phyloP scores from a whole-genome alignment of 176 grass and related monocot species.

The Rhynchospora breviuscula region DNA sequence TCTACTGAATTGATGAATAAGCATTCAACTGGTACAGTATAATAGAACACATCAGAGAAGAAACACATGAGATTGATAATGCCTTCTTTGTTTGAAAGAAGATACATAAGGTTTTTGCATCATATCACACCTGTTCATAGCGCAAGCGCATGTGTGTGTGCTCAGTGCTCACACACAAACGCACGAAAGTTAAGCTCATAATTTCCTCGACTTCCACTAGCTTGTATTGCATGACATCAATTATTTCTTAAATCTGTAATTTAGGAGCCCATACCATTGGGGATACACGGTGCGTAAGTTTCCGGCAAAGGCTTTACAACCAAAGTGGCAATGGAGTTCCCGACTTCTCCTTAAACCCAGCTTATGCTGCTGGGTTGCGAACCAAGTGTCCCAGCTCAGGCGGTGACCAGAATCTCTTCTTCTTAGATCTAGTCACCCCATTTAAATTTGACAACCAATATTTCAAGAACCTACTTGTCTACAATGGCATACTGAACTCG shows the following conservation, averaged over 20 bases:
- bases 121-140: neutral
- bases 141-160: no score
- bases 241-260: slow-evolving; percentile 13
- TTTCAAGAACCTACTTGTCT: slow-evolving; percentile 60
- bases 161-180: no score
- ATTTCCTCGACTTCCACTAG: no score
- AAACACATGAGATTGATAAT: neutral
- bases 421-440: slow-evolving; percentile 46
- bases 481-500: slow-evolving; percentile 78
- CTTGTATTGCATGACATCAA: neutral
- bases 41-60: no score
- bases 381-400: slow-evolving; percentile 63
- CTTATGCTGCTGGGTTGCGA: slow-evolving; percentile 41
- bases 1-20: no score
- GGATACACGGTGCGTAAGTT: slow-evolving; percentile 65
- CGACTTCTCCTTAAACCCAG: slow-evolving; percentile 48
- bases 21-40: no score
- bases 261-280: slow-evolving; percentile 85
- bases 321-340: slow-evolving; percentile 61
- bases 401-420: slow-evolving; percentile 79
- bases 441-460: slow-evolving; percentile 84
- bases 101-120: neutral
- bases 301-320: slow-evolving; percentile 92
- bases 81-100: neutral
- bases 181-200: no score